phyloP scores from a whole-genome alignment of 2,329 filamentous ascomycete genomes.

The Monosporascus cannonballus region DNA sequence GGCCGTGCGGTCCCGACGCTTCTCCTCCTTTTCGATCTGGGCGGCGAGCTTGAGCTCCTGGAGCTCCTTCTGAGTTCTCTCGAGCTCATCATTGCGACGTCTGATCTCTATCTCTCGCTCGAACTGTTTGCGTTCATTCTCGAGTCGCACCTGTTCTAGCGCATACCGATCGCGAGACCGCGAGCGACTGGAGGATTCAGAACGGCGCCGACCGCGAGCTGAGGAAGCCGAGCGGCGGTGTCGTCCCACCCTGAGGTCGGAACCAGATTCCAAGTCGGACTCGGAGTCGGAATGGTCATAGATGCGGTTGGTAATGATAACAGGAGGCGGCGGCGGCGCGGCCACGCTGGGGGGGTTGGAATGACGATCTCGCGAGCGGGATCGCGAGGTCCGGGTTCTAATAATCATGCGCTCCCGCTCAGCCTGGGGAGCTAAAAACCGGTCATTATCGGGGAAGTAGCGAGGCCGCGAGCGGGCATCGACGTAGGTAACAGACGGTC shows the following conservation, averaged over 20 bases:
- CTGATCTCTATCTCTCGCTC: constrained; percentile 30
- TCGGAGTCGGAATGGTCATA: constrained; percentile 35
- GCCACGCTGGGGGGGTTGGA: constrained; percentile 31
- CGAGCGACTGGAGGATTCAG: constrained; percentile 3
- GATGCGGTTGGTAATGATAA: constrained; percentile 54
- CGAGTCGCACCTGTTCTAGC: constrained; percentile 26
- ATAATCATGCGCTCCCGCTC: constrained; percentile 38
- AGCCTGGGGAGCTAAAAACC: constrained; percentile 36
- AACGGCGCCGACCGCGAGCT: neutral
- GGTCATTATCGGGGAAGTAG: constrained; percentile 35
- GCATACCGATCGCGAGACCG: constrained; percentile 17
- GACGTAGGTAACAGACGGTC: constrained; percentile 36
- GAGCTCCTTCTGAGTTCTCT: constrained; percentile 28
- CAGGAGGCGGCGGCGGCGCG: constrained; percentile 30
- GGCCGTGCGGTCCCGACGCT: constrained; percentile 32
- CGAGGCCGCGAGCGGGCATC: constrained; percentile 32
- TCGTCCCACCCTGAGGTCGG: constrained; percentile 15
- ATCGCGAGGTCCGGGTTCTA: constrained; percentile 33
- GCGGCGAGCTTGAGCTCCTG: constrained; percentile 37
- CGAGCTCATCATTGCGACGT: constrained; percentile 35
- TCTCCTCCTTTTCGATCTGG: constrained; percentile 35
- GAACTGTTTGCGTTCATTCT: constrained; percentile 26
- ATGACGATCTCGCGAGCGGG: constrained; percentile 40
- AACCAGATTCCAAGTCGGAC: constrained; percentile 38
- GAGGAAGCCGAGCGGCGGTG: constrained; percentile 8